These are phyloP conservation scores for Epithele typhae DNA, from an alignment of 768 basidiomycete species.

Conservation along the genomic window DNA sequence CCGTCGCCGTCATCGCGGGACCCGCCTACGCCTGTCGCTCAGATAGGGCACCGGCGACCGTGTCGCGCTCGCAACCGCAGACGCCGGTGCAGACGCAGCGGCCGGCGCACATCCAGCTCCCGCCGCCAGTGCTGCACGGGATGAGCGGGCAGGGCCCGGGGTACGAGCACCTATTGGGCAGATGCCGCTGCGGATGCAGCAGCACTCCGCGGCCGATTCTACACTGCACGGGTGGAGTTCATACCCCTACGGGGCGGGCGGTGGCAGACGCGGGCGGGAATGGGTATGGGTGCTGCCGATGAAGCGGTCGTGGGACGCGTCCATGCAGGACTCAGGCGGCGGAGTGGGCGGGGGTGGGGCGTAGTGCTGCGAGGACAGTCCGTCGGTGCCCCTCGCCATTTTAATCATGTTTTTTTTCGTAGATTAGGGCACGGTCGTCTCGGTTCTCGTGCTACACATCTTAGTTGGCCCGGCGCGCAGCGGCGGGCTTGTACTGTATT, in stretches of 20 bases:
- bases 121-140: conserved; percentile 1
- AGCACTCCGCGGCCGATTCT: conserved; percentile 14
- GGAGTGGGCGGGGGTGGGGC: conserved; percentile 5
- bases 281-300: conserved; percentile 2
- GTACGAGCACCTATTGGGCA: too few relatives aligned
- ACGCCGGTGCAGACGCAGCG: background rate
- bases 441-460: too few relatives aligned
- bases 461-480: too few relatives aligned
- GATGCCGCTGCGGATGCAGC: too few relatives aligned
- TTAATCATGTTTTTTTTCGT: too few relatives aligned
- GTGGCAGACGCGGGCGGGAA: background rate
- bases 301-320: conserved; percentile 10
- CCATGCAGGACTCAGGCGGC: conserved; percentile 8
- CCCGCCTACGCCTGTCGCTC: background rate
- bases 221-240: conserved; percentile 14
- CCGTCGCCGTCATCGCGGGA: background rate
- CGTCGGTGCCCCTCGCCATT: too few relatives aligned
- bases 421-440: too few relatives aligned
- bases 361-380: too few relatives aligned
- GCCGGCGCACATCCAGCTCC: background rate
- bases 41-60: background rate
- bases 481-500: too few relatives aligned
- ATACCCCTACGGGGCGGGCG: conserved; percentile 1
- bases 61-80: background rate
- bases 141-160: too few relatives aligned